Percentiles rank a stretch among this genome's conserved stretches.
Evolutionary conservation across 2,329 filamentous ascomycete genomes (phyloP).

Genomic region (Peltaster fructicola): DNA sequence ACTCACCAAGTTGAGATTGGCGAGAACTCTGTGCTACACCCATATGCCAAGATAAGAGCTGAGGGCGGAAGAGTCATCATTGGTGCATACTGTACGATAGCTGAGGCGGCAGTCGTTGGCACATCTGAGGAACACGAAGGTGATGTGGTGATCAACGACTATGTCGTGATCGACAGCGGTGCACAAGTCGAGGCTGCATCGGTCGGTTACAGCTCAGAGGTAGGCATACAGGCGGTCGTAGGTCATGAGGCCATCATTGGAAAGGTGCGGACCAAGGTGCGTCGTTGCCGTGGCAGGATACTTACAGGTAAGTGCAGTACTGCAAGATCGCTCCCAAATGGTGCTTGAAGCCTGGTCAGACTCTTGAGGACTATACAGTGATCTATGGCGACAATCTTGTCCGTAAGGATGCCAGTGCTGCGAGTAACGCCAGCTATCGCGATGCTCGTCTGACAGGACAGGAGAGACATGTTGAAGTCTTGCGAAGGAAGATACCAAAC

Average conservation of each 20-base stretch:
- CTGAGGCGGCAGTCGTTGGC: constrained; percentile 39
- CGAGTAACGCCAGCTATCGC: constrained; percentile 11
- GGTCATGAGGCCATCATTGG: constrained; percentile 26
- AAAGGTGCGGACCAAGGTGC: constrained; percentile 16
- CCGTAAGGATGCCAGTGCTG: constrained; percentile 23
- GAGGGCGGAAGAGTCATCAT: constrained; percentile 25
- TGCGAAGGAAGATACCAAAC: constrained; percentile 18
- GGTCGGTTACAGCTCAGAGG: constrained; percentile 14
- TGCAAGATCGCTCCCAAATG: constrained; percentile 26
- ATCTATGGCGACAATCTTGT: constrained; percentile 23
- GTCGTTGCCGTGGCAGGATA: constrained; percentile 1
- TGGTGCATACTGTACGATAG: constrained; percentile 48
- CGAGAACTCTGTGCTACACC: constrained; percentile 67
- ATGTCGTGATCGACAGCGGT: constrained; percentile 27
- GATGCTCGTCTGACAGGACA: constrained; percentile 17
- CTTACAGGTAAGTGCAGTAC: constrained; percentile 15
- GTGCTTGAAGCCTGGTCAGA: constrained; percentile 19
- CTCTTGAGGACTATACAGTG: constrained; percentile 28
- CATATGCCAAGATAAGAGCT: constrained; percentile 42
- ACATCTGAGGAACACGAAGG: constrained; percentile 11
- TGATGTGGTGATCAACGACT: constrained; percentile 22
- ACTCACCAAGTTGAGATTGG: constrained; percentile 63
- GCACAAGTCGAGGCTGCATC: constrained; percentile 21
- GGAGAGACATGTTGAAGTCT: constrained; percentile 16
- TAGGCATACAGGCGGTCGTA: constrained; percentile 16